Conservation (phyloP, 176 grass and related monocot species). For the Bonia amplexicaulis region DNA sequence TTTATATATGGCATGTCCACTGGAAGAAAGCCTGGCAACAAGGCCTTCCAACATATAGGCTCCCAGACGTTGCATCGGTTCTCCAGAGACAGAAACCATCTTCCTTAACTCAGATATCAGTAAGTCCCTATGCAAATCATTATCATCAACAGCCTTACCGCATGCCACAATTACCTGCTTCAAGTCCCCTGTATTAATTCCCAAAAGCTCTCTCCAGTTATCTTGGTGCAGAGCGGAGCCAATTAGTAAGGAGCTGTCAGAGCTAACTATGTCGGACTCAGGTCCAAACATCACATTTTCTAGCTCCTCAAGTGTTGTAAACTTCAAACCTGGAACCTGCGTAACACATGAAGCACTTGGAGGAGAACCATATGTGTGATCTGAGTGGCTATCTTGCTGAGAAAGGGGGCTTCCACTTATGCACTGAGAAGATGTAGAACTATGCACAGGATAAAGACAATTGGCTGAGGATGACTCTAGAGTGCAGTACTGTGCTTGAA, state of each 20-base stretch:
- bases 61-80: constrained; percentile 67
- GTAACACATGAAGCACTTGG: constrained; percentile 75
- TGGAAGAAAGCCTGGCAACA: constrained; percentile 52
- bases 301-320: constrained; percentile 57
- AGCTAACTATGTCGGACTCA: constrained; percentile 43
- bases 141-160: constrained; percentile 68
- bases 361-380: constrained; percentile 61
- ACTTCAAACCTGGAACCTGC: constrained; percentile 51
- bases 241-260: constrained; percentile 33
- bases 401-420: constrained; percentile 60
- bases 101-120: constrained; percentile 62
- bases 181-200: constrained; percentile 58
- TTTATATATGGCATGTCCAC: constrained; percentile 67
- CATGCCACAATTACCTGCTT: constrained; percentile 64
- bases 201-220: constrained; percentile 72
- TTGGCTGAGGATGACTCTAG: constrained; percentile 64
- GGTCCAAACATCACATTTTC: constrained; percentile 70
- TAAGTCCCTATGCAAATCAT: constrained; percentile 25
- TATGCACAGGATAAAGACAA: constrained; percentile 47
- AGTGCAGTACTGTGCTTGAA: constrained; percentile 61
- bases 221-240: constrained; percentile 31
- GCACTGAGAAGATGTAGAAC: constrained; percentile 59
- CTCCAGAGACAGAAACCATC: constrained; percentile 68
- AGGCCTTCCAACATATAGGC: constrained; percentile 87
- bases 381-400: constrained; percentile 62